Conservation (phyloP, 768 basidiomycete species). For the Tremella fuciformis region DNA sequence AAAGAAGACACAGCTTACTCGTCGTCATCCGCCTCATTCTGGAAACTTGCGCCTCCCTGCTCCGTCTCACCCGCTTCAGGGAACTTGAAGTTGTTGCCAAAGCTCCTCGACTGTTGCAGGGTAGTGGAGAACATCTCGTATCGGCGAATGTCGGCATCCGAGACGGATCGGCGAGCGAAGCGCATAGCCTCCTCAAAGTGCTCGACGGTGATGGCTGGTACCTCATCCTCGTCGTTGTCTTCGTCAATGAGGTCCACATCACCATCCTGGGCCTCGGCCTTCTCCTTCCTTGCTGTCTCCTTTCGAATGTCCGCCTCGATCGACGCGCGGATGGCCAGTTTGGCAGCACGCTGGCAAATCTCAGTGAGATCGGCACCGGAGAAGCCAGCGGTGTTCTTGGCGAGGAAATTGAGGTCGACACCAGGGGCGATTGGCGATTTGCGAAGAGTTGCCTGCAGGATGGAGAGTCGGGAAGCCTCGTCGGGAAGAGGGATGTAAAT, state of each 20-base stretch:
- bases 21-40: constrained; percentile 82
- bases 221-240: constrained; percentile 76
- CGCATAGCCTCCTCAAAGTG: constrained; percentile 99
- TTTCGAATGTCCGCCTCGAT: constrained; percentile 86
- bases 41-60: constrained; percentile 53
- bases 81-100: constrained; percentile 98
- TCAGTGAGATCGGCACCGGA: constrained; percentile 99
- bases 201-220: constrained; percentile 79
- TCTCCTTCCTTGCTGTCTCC: constrained; percentile 73
- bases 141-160: constrained; percentile 88
- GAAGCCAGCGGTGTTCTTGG: constrained; percentile 93
- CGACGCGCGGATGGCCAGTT: constrained; percentile 90
- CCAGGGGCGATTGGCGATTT: constrained; percentile 80
- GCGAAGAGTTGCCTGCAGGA: constrained; percentile 85
- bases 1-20: constrained; percentile 55
- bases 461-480: constrained; percentile 83
- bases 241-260: constrained; percentile 61
- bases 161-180: constrained; percentile 93
- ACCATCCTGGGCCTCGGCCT: constrained; percentile 72
- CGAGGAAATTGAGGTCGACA: constrained; percentile 80
- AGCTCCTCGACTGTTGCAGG: constrained; percentile 54
- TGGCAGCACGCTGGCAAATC: constrained; percentile 95
- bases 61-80: constrained; percentile 63
- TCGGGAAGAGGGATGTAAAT: constrained; percentile 99
- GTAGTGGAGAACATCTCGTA: constrained; percentile 96